Conservation (phyloP, 2,329 filamentous ascomycete genomes). For the Phoma sp. region DNA sequence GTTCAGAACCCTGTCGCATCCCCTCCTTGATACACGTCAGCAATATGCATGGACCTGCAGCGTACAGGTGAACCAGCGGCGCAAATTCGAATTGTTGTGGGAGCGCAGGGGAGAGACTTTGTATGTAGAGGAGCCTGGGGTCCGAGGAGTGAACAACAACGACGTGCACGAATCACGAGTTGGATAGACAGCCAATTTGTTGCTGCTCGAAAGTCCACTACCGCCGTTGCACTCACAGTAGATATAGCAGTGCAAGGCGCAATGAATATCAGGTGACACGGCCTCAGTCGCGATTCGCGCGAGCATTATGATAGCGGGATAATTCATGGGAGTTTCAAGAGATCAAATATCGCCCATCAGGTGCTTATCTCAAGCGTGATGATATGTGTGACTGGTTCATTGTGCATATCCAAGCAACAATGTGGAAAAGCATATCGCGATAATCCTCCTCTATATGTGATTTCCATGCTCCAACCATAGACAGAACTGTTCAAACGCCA, state of each 20-base stretch:
- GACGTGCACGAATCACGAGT: neutral
- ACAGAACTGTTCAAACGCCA: constrained; percentile 12
- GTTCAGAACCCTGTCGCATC: constrained; percentile 39
- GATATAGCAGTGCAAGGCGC: constrained; percentile 7
- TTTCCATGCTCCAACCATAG: no score
- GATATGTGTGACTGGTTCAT: no score
- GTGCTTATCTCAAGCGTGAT: no score
- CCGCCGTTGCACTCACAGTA: constrained; percentile 2
- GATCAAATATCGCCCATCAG: neutral
- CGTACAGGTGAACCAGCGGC: neutral
- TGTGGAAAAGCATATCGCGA: no score
- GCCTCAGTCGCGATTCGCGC: constrained; percentile 4
- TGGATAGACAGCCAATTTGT: constrained; percentile 11
- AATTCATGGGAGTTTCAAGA: constrained; percentile 16
- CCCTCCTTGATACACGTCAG: constrained; percentile 21
- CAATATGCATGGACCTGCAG: constrained; percentile 5
- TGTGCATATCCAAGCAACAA: no score
- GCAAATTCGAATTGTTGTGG: no score
- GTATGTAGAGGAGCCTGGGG: neutral
- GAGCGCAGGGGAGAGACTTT: no score
- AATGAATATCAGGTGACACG: constrained; percentile 6
- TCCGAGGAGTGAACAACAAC: neutral
- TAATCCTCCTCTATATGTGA: no score
- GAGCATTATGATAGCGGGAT: constrained; percentile 9
- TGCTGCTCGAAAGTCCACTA: neutral